Evolutionary conservation across 2,329 filamentous ascomycete genomes (phyloP).

Genomic region (Helotiales sp.): DNA sequence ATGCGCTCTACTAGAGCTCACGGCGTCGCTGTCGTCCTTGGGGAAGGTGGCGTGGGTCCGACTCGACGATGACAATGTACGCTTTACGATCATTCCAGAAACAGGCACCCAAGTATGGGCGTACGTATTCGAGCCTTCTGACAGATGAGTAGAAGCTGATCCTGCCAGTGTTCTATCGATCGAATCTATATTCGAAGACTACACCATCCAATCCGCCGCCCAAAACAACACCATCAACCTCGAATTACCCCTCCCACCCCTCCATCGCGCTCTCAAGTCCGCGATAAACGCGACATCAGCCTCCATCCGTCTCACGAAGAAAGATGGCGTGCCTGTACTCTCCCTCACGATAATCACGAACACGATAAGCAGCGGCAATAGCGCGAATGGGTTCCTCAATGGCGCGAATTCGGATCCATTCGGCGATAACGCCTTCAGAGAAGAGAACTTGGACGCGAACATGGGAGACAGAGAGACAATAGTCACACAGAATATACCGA

Average conservation of each 20-base stretch:
- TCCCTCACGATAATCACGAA: conserved; percentile 87
- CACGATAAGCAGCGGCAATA: conserved; percentile 54
- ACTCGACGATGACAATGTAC: conserved; percentile 81
- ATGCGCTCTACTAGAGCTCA: conserved; percentile 47
- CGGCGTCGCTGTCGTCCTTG: conserved; percentile 61
- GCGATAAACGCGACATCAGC: conserved; percentile 80
- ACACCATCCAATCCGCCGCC: conserved; percentile 83
- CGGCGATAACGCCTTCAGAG: conserved; percentile 48
- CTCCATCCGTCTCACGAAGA: conserved; percentile 88
- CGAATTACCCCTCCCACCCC: conserved; percentile 83
- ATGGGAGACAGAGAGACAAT: conserved; percentile 79
- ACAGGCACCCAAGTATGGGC: conserved; percentile 97
- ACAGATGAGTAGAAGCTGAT: conserved; percentile 33
- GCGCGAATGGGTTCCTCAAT: conserved; percentile 33
- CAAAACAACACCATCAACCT: conserved; percentile 89
- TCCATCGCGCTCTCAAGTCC: conserved; percentile 90
- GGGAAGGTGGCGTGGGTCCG: conserved; percentile 49
- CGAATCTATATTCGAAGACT: conserved; percentile 85
- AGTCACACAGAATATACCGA: conserved; percentile 94
- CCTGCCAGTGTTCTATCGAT: conserved; percentile 54
- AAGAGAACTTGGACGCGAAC: conserved; percentile 53
- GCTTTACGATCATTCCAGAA: conserved; percentile 94
- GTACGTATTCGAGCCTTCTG: conserved; percentile 48
- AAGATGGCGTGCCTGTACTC: conserved; percentile 81
- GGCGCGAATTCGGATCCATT: conserved; percentile 41